Evolutionary conservation across 495 filamentous ascomycete genomes (phyloP).

Genomic region (Annulohypoxylon moriforme): DNA sequence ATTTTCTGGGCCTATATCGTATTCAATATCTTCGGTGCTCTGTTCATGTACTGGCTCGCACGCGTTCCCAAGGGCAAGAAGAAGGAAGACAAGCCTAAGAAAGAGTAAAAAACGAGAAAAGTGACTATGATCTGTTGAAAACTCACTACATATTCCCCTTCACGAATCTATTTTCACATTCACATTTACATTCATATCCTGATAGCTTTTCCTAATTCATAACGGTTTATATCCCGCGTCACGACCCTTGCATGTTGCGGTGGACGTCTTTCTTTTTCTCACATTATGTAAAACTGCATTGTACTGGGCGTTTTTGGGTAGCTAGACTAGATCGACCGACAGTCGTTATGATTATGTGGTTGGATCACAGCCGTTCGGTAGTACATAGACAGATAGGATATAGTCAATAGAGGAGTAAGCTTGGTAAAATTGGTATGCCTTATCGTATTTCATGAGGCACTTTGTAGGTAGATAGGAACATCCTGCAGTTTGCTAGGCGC

Average conservation of each 20-base stretch:
- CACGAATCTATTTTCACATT: not conserved
- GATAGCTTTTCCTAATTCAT: not conserved
- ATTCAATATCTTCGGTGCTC: conserved; percentile 80
- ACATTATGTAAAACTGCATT: conserved; percentile 20
- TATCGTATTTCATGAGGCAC: not conserved
- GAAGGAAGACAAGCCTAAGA: conserved; percentile 58
- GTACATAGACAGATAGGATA: not conserved
- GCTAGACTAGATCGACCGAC: conserved; percentile 2
- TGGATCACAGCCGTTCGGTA: not conserved
- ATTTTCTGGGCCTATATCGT: conserved; percentile 73
- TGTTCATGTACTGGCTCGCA: conserved; percentile 81
- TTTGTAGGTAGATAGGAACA: too few relatives aligned
- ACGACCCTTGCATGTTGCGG: not conserved
- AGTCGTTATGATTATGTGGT: not conserved
- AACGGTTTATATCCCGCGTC: not conserved
- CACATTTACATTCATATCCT: not conserved
- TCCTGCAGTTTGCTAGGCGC: too few relatives aligned
- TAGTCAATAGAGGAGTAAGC: not conserved
- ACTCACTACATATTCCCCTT: not conserved
- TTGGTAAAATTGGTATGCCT: not conserved
- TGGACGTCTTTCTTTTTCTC: conserved; percentile 6
- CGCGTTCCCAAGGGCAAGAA: conserved; percentile 75
- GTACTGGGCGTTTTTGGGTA: conserved; percentile 16
- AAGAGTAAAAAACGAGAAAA: conserved; percentile 25
- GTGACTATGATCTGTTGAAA: not conserved